Evolutionary conservation across 257 asterid genomes (phyloP).

Genomic region (Echium plantagineum): DNA sequence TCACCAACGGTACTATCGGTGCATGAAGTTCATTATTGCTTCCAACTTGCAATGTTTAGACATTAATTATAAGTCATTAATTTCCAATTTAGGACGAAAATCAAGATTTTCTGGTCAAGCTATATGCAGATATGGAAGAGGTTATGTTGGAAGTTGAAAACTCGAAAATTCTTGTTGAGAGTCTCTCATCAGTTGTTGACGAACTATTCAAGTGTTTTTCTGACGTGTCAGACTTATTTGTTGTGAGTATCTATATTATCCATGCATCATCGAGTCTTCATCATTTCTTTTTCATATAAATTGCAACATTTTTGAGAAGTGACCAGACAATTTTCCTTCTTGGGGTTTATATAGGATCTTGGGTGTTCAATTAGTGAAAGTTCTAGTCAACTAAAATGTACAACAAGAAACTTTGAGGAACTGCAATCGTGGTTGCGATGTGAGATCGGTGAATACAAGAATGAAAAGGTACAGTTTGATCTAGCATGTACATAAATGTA

Average conservation of each 20-base stretch:
- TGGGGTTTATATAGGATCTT: constrained; percentile 44
- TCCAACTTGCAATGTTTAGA: background rate
- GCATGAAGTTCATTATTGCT: background rate
- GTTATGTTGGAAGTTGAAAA: constrained; percentile 51
- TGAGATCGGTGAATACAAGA: constrained; percentile 46
- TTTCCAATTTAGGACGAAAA: constrained; percentile 43
- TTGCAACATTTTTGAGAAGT: background rate
- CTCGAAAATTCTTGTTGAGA: constrained; percentile 32
- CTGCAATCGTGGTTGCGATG: constrained; percentile 37
- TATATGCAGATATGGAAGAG: constrained; percentile 41
- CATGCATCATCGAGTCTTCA: background rate
- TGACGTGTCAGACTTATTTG: constrained; percentile 24
- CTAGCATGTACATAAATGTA: constrained; percentile 7
- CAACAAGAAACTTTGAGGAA: constrained; percentile 36
- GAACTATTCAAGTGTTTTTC: constrained; percentile 41
- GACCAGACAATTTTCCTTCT: background rate
- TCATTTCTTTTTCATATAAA: background rate
- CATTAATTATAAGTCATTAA: background rate
- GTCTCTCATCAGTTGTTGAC: constrained; percentile 41
- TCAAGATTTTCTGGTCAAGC: constrained; percentile 29
- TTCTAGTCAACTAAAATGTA: constrained; percentile 34
- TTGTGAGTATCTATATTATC: constrained; percentile 41
- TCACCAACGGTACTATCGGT: constrained; percentile 5
- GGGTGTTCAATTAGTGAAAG: constrained; percentile 39
- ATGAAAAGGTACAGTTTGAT: constrained; percentile 52